A percentile compares a stretch with the other conserved stretches of the same genome.
phyloP scores from a whole-genome alignment of 208 protist genomes.

The Acanthamoeba castellanii region DNA sequence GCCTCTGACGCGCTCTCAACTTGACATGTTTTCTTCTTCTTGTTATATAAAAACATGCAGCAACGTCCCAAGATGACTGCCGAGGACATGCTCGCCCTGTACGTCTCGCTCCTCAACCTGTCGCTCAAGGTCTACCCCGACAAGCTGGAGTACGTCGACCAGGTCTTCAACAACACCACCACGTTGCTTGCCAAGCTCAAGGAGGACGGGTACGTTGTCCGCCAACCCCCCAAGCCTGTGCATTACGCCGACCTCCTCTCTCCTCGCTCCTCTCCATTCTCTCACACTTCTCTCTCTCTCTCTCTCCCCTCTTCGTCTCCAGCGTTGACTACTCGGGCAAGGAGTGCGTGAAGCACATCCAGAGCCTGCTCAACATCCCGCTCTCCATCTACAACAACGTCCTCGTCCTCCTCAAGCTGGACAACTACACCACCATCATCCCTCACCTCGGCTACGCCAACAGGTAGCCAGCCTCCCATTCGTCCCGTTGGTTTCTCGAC shows the following conservation, averaged over 20 bases:
- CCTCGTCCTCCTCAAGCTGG: constrained; percentile 89
- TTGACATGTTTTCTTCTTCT: neutral
- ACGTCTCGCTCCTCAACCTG: constrained; percentile 89
- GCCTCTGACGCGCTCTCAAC: no score
- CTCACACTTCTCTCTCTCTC: constrained; percentile 27
- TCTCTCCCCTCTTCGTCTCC: neutral
- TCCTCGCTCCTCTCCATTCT: neutral
- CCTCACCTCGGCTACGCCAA: constrained; percentile 88
- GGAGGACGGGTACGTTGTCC: neutral
- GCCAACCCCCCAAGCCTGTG: neutral
- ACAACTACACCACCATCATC: constrained; percentile 88
- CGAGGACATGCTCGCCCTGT: constrained; percentile 86
- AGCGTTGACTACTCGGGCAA: constrained; percentile 66
- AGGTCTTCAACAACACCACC: constrained; percentile 69
- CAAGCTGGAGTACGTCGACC: constrained; percentile 87
- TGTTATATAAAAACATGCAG: neutral
- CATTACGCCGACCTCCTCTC: neutral
- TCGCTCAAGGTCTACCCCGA: constrained; percentile 87
- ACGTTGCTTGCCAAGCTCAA: constrained; percentile 38
- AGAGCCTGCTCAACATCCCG: constrained; percentile 87
- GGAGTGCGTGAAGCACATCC: constrained; percentile 81
- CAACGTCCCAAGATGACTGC: constrained; percentile 74
- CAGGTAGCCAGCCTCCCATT: constrained; percentile 83
- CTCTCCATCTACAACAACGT: constrained; percentile 89
- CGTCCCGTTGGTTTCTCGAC: neutral